Evolutionary conservation across 106 monocot species (phyloP), one percentile per base, ranked within the genome.

Genomic region (Gastrodia elata): DNA sequence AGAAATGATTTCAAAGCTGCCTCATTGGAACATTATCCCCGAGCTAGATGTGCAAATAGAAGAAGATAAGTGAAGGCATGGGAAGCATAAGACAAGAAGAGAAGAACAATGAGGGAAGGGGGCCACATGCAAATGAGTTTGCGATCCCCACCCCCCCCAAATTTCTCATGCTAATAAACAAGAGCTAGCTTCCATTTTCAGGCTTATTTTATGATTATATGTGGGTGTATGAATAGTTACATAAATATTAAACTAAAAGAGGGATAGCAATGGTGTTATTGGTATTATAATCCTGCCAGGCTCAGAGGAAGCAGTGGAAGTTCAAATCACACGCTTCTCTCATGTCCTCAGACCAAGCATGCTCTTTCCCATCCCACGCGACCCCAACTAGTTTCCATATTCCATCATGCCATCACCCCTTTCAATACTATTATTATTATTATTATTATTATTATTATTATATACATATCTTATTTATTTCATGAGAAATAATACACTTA

Each of bases 361-460:
- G 83, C 83, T 79, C 83, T 71, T 57, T 48, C n/a, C 72, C 72
- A 44, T 49, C 35, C 71, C 83, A 83, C 82, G 78, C 82, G 78
- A 74, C 52, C 34, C 61, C n/a, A 39, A 38, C 74, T 67, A 72
- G 28, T 65, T 46, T 32, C 65, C 75, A 67, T 65, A 32, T 75
- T 33, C 43, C 65, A 75, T 67, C 65, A 75, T 75, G 59, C 57
- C 2, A 32, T 52, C 22, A n/a, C n/a, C 22, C 52, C 7, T 6
- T 24, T 22, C 44, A 7, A 44, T 52, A 6, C 18, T 52, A 52
- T 52, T 52, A 4, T 52, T 52, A 52, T n/a, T 52, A 22, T 5
- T 2, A n/a, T 0, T n/a, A 9, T 22, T 8, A 20, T 48, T 48
- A 48, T 13, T n/a, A n/a, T n/a, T n/a, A n/a, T n/a, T n/a, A n/a